phyloP scores from a whole-genome alignment of 2,329 filamentous ascomycete species.

The Cercospora zeina region DNA sequence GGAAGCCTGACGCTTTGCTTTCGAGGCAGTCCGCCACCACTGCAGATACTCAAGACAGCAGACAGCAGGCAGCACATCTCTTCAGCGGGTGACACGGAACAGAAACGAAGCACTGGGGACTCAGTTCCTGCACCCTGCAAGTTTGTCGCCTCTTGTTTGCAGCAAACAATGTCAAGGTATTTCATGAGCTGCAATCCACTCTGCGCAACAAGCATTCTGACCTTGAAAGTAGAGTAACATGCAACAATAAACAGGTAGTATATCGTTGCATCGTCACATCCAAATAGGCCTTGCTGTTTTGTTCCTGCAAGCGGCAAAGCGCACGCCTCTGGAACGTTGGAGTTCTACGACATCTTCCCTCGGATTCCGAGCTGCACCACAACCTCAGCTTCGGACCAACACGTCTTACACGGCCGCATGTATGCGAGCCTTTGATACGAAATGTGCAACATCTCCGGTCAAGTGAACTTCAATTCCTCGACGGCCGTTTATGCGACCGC shows the following conservation, averaged over 20 bases:
- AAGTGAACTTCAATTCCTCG: not conserved
- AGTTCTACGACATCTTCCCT: not conserved
- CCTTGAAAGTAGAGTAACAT: not conserved
- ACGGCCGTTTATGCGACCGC: not conserved
- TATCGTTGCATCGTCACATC: not conserved
- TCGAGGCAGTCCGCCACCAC: not conserved
- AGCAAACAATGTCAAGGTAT: not conserved
- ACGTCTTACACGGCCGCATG: not conserved
- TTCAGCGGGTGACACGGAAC: not conserved
- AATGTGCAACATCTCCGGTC: not conserved
- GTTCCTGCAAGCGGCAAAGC: not conserved
- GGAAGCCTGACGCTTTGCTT: not conserved
- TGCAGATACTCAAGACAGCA: not conserved
- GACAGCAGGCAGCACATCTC: not conserved
- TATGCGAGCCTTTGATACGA: not conserved
- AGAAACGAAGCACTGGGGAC: not conserved
- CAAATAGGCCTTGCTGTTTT: not conserved
- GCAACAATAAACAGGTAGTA: not conserved
- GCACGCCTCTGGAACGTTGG: not conserved
- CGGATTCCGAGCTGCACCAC: not conserved
- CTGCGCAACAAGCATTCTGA: not conserved
- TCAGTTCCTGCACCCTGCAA: not conserved
- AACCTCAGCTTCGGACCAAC: no score
- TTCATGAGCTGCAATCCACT: not conserved
- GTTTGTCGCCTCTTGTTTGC: not conserved